These are phyloP conservation scores for Fusarium algeriense DNA, from an alignment of 2,329 filamentous ascomycete genomes.

Conservation along the genomic window DNA sequence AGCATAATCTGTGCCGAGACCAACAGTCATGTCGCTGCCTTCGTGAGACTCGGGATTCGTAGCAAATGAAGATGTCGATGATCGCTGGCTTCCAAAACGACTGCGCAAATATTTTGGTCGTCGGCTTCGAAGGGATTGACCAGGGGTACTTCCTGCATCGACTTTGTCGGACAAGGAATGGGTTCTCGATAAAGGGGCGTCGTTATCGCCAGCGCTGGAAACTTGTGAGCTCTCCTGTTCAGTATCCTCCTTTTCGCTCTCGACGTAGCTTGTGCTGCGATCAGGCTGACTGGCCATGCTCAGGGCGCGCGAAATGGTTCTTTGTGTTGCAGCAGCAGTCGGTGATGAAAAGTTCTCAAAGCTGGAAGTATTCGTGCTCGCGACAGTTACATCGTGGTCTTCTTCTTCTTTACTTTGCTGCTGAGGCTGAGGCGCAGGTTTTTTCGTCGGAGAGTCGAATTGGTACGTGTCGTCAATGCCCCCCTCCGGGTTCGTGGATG, in stretches of 20 bases:
- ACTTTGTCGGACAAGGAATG: constrained; percentile 49
- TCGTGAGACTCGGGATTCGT: constrained; percentile 66
- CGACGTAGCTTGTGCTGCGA: constrained; percentile 44
- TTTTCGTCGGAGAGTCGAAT: constrained; percentile 62
- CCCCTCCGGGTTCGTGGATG: constrained; percentile 53
- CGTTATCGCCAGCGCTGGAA: constrained; percentile 48
- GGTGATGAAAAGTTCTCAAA: constrained; percentile 68
- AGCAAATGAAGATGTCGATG: constrained; percentile 70
- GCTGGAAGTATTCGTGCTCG: constrained; percentile 60
- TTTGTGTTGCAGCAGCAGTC: constrained; percentile 65
- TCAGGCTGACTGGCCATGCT: constrained; percentile 57
- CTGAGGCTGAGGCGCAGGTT: constrained; percentile 46
- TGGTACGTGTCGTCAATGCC: constrained; percentile 69
- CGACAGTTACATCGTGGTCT: constrained; percentile 46
- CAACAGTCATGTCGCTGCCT: constrained; percentile 80
- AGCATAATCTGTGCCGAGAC: constrained; percentile 78
- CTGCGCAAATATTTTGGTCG: constrained; percentile 70
- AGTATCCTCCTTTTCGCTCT: constrained; percentile 42
- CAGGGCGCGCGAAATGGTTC: constrained; percentile 65
- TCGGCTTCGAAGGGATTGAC: constrained; percentile 60
- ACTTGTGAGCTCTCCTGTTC: constrained; percentile 50
- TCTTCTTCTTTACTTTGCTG: constrained; percentile 21
- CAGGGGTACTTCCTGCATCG: constrained; percentile 62
- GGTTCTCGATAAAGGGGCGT: constrained; percentile 49
- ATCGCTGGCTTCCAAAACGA: constrained; percentile 68